Conservation (phyloP, 352 stramenopile genomes). For the Pythium plurisporium region DNA sequence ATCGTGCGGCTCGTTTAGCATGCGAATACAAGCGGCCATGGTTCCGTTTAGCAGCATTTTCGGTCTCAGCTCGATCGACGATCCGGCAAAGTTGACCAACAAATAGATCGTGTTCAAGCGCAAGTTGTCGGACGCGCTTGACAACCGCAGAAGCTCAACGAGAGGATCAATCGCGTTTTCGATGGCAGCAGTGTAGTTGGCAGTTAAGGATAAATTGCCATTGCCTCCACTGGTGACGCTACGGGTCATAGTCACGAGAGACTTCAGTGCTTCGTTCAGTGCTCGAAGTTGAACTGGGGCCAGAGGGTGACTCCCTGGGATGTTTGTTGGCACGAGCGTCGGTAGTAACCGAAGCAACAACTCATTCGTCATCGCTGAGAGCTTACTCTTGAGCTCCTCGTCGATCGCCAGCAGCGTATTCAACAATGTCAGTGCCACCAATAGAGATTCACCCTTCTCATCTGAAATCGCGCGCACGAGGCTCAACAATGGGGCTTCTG, state of each 20-base stretch:
- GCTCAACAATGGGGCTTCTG: constrained; percentile 34
- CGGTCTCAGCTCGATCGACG: constrained; percentile 31
- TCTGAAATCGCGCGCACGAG: constrained; percentile 52
- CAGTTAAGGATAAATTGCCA: background rate
- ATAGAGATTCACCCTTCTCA: constrained; percentile 28
- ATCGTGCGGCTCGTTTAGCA: constrained; percentile 29
- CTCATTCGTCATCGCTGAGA: constrained; percentile 58
- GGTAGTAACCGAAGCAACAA: constrained; percentile 48
- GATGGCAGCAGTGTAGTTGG: constrained; percentile 23
- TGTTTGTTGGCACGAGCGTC: constrained; percentile 11
- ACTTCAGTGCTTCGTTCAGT: constrained; percentile 43
- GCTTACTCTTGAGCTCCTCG: constrained; percentile 45
- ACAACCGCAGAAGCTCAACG: constrained; percentile 32
- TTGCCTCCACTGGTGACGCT: background rate
- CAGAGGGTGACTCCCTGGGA: background rate
- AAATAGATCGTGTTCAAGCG: constrained; percentile 58
- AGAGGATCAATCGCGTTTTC: constrained; percentile 43
- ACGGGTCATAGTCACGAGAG: constrained; percentile 45
- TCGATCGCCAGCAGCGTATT: constrained; percentile 44
- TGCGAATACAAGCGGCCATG: constrained; percentile 31
- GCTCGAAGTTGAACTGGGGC: constrained; percentile 13
- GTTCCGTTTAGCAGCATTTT: constrained; percentile 42
- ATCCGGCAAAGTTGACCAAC: constrained; percentile 61
- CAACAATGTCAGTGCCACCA: constrained; percentile 42
- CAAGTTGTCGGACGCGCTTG: constrained; percentile 25